Evolutionary conservation across 1,139 yeast genomes (phyloP), one percentile per base, ranked within the genome.

Genomic region (Zygosaccharomyces sapae): DNA sequence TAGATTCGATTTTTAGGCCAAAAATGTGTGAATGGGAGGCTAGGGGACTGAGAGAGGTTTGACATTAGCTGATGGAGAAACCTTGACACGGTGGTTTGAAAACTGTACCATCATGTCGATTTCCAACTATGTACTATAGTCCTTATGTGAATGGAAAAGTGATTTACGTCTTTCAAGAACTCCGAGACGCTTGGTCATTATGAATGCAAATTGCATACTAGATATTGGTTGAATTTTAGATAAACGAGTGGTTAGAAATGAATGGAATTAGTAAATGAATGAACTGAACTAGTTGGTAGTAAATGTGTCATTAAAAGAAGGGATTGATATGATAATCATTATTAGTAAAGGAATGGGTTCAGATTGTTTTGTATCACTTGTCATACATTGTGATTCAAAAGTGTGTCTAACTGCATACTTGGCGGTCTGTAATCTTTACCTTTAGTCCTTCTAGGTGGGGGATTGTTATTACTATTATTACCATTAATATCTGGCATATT

Each of bases 331-430:
- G 9, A 7, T 12, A 7, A 13, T 12, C 12, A 10, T 8, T 19
- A 18, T 18, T 33, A 12, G 22, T 33, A 13, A 33, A 16, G 8
- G 36, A 16, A 10, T 12, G 22, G n/a, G 9, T 10, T 5, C 16
- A 8, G 18, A 7, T 10, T 33, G 22, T 16, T 5, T 10, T 10
- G 9, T 5, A 19, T 33, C 5, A 18, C 6, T 5, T n/a, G 19
- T 30, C 29, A 37, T 18, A 37, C 31, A 19, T 46, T 35, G 18
- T 45, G 46, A 33, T 60, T 58, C n/a, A 63, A 50, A 36, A 63
- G 36, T 38, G 59, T 53, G 7, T 65, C 68, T 56, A 62, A 52
- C 38, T 56, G 56, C 4, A 59, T 56, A 46, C 66, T 62, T 31
- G 67, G 67, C 3, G 67, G 63, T 49, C 66, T 59, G 25, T 42